Evolutionary conservation across 805 yeast genomes (phyloP), one percentile per base, ranked within the genome.

Genomic region (Saccharomycopsis oosterbeekiorum): DNA sequence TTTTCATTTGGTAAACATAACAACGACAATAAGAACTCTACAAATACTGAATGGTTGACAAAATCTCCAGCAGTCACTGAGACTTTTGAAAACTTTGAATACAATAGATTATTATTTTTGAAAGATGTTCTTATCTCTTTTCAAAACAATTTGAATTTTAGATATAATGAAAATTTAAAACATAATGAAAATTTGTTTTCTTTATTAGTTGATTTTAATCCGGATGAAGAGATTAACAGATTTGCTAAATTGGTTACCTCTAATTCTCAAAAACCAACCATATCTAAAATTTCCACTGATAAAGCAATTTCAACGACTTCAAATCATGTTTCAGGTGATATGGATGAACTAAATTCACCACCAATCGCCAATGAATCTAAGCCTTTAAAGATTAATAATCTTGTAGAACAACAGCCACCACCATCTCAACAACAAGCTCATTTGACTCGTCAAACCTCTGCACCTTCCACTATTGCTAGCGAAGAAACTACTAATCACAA

Each of bases 401-500:
- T 15, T 58, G 21, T 15, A 3, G 41, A 54, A n/a, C 43, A n/a
- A n/a, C 41, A 39, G 37, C 26, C 37, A 21, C 26, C 37, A 21
- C 55, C 3, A 26, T 11, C 21, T 9, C 55, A 9, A 15, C 42
- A 17, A 15, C 60, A 59, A 21, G 64, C 64, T 50, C 43, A 19
- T 12, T 55, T 63, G 29, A 58, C 50, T n/a, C 43, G 64, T 10
- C 59, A 47, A 47, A 59, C 57, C 42, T 59, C 62, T 1, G 57
- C 55, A 21, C 64, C 65, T 14, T 57, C 61, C 9, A 64, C 62
- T 34, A 59, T 60, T 50, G 50, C 55, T 39, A 55, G 59, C 36
- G 56, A 57, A n/a, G 53, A 47, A 21, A 57, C 4, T 56, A 64
- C 37, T 29, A 64, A 43, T 69, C 69, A 56, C 66, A 68, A 39